Percentiles rank a stretch among this genome's conserved stretches.
These are phyloP conservation scores for Coemansia sp. DNA, from an alignment of 192 early-diverging fungal genomes.

Conservation along the genomic window DNA sequence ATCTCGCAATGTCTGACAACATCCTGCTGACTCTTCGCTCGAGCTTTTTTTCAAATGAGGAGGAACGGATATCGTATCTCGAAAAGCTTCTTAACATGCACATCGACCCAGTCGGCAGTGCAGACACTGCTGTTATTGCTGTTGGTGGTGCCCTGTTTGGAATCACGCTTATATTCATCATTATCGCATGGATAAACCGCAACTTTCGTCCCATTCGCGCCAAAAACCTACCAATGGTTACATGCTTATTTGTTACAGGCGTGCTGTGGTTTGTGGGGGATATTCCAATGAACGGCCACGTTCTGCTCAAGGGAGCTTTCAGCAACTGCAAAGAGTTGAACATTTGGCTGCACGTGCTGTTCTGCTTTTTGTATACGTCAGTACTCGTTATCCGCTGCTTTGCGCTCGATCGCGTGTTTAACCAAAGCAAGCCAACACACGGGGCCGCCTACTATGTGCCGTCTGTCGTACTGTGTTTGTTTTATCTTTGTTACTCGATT, in stretches of 20 bases:
- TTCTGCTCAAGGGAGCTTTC: constrained; percentile 6
- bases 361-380: constrained; percentile 2
- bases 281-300: constrained; percentile 17
- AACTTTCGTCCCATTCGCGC: constrained; percentile 19
- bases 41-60: background rate
- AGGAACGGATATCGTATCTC: background rate
- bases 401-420: constrained; percentile 12
- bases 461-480: background rate
- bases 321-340: constrained; percentile 1
- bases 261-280: constrained; percentile 23
- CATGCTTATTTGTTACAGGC: constrained; percentile 11
- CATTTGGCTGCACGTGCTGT: constrained; percentile 15
- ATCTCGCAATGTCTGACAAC: background rate
- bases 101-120: constrained; percentile 10
- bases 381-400: background rate
- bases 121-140: constrained; percentile 20
- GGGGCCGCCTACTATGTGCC: constrained; percentile 13
- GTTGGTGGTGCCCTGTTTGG: constrained; percentile 8
- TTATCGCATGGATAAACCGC: constrained; percentile 2
- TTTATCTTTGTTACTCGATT: constrained; percentile 10
- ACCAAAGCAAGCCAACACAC: constrained; percentile 13
- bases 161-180: constrained; percentile 6
- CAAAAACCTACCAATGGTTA: constrained; percentile 18
- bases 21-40: background rate
- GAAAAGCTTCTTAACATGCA: constrained; percentile 13